A percentile compares a stretch with the other conserved stretches of the same genome.
These are phyloP conservation scores for Haplosporangium sp. DNA, from an alignment of 371 early-diverging fungal species.

Conservation along the genomic window DNA sequence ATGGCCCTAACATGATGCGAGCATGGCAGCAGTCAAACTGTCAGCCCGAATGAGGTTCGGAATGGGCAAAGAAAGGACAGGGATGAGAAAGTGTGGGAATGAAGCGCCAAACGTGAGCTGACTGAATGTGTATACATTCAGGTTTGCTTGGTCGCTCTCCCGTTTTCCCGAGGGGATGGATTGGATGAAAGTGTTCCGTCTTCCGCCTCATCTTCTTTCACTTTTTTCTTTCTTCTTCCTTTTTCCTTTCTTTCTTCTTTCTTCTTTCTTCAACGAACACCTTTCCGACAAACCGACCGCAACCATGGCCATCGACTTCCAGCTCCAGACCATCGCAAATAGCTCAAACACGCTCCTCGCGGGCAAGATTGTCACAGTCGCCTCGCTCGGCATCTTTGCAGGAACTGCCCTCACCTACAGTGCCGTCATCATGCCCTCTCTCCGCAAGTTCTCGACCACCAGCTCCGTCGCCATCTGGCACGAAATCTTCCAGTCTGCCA, in stretches of 20 bases:
- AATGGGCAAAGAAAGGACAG: too few species aligned
- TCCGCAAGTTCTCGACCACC: conserved; percentile 48
- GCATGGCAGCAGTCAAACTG: too few species aligned
- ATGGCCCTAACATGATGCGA: too few species aligned
- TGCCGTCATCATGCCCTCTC: conserved; percentile 47
- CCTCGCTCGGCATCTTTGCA: conserved; percentile 43
- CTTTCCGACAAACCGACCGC: not conserved
- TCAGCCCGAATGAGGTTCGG: too few species aligned
- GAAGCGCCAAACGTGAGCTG: too few species aligned
- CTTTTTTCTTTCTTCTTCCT: not conserved
- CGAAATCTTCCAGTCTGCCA: conserved; percentile 19
- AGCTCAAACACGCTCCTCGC: conserved; percentile 36
- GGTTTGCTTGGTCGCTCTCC: too few species aligned
- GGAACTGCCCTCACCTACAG: conserved; percentile 45
- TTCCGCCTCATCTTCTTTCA: too few species aligned
- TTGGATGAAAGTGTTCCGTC: too few species aligned
- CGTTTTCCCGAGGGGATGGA: too few species aligned
- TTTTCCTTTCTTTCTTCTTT: conserved; percentile 3
- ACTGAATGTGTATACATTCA: too few species aligned
- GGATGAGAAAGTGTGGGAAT: too few species aligned
- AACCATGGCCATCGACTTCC: conserved; percentile 31
- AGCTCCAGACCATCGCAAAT: conserved; percentile 34
- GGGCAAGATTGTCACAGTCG: conserved; percentile 46
- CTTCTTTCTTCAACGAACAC: not conserved
- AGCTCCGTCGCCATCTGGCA: conserved; percentile 47